Evolutionary conservation across 192 early-diverging fungal genomes (phyloP).

Genomic region (Coemansia sp.): DNA sequence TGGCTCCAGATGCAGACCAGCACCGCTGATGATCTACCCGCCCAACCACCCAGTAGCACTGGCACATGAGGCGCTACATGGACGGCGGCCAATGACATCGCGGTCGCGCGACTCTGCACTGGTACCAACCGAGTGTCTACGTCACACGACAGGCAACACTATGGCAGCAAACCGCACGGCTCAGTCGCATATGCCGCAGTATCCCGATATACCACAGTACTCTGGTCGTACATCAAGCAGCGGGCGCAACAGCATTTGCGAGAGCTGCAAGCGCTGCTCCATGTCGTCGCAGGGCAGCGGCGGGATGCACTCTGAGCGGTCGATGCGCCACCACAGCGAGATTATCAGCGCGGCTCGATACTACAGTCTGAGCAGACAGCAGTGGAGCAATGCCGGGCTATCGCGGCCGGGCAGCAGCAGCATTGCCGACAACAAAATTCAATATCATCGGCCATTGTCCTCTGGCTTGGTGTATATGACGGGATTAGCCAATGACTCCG

Average conservation of each 20-base stretch:
- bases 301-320: constrained; percentile 10
- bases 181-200: background rate
- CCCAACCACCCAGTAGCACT: constrained; percentile 30
- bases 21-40: constrained; percentile 17
- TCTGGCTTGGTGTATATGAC: constrained; percentile 10
- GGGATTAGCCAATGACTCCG: constrained; percentile 11
- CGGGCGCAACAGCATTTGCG: constrained; percentile 11
- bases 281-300: constrained; percentile 6
- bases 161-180: background rate
- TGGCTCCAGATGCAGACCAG: background rate
- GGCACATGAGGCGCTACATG: constrained; percentile 45
- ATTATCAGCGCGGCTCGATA: constrained; percentile 8
- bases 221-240: constrained; percentile 13
- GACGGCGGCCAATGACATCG: constrained; percentile 17
- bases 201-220: background rate
- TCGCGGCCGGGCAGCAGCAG: constrained; percentile 10
- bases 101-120: constrained; percentile 11
- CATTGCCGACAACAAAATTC: background rate
- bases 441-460: background rate
- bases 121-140: background rate
- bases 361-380: constrained; percentile 7
- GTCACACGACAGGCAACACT: background rate
- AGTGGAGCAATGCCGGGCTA: background rate
- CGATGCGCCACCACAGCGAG: constrained; percentile 12
- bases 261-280: constrained; percentile 8